Evolutionary conservation across 306 rosid species (phyloP), one percentile per base, ranked within the genome.

Genomic region (Crataegus laevigata): DNA sequence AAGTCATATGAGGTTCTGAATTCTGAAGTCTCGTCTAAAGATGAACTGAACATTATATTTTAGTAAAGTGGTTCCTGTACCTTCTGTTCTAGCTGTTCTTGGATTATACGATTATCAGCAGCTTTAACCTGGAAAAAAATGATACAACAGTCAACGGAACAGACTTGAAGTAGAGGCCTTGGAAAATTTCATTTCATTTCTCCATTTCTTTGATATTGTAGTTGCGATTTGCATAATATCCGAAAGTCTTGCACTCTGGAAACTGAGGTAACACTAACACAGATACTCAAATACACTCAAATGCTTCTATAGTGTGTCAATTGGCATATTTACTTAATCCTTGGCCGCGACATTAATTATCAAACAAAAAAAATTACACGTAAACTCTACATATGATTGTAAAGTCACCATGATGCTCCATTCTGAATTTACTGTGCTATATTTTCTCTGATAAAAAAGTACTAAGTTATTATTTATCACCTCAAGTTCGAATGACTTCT

Each of bases 401-500:
- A 40, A 21, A 6, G 57, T 72, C 42, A 73, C 15, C 10, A 34
- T 57, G 36, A 61, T 5, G 8, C 30, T 58, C 43, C 57, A 58
- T 62, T 28, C 10, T 10, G 22, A 8, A 32, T 38, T 72, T 29
- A 72, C 62, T 77, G 18, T 42, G 42, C 61, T 40, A 78, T 68
- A 59, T 21, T 65, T 64, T 29, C 4, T 59, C 54, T 51, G 42
- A 80, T 68, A 68, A 70, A 79, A 40, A 62, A 40, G 79, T 68
- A 82, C 5, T 6, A 55, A n/a, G 57, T n/a, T 82, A 65, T 63
- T 82, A 29, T 34, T 34, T 47, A 72, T 90, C 79, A 94, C 98
- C 98, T 94, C 98, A 50, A 91, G 97, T 76, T 94, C 98, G 67
- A 94, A 94, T 71, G 98, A 88, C 84, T 87, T 94, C 89, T 94